phyloP scores from a whole-genome alignment of 768 basidiomycete species.

The Pisolithus marmoratus region DNA sequence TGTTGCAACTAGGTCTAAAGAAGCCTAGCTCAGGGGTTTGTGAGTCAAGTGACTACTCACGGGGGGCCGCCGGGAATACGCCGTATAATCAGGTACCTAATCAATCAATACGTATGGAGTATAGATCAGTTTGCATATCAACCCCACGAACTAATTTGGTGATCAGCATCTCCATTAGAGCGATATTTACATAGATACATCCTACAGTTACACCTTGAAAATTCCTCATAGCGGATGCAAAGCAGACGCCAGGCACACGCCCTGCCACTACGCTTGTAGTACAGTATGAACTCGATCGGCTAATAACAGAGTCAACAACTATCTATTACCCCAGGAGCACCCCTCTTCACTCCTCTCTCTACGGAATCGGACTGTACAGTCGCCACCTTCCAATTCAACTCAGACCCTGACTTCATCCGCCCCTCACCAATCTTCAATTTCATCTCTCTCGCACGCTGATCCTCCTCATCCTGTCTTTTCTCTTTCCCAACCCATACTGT shows the following conservation, averaged over 20 bases:
- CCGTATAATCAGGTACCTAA: too few species aligned
- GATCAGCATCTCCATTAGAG: too few species aligned
- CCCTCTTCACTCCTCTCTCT: too few species aligned
- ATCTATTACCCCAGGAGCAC: too few species aligned
- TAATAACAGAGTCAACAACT: not conserved
- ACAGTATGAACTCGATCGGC: not conserved
- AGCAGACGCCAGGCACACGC: not conserved
- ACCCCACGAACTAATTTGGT: too few species aligned
- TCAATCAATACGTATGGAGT: too few species aligned
- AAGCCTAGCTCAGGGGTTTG: too few species aligned
- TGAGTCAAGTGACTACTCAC: too few species aligned
- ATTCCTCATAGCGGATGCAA: not conserved
- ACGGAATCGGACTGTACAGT: not conserved
- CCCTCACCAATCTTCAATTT: not conserved
- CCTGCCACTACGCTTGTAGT: not conserved
- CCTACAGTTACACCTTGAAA: not conserved
- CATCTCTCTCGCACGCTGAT: not conserved
- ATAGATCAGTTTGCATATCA: too few species aligned
- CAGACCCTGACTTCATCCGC: not conserved
- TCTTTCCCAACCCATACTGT: constrained; percentile 21
- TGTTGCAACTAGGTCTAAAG: too few species aligned
- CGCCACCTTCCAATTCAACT: not conserved
- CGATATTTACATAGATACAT: not conserved
- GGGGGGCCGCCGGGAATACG: too few species aligned
- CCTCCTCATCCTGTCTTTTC: not conserved